phyloP scores from a whole-genome alignment of 495 filamentous ascomycete species.

The Trypethelium eluteriae region DNA sequence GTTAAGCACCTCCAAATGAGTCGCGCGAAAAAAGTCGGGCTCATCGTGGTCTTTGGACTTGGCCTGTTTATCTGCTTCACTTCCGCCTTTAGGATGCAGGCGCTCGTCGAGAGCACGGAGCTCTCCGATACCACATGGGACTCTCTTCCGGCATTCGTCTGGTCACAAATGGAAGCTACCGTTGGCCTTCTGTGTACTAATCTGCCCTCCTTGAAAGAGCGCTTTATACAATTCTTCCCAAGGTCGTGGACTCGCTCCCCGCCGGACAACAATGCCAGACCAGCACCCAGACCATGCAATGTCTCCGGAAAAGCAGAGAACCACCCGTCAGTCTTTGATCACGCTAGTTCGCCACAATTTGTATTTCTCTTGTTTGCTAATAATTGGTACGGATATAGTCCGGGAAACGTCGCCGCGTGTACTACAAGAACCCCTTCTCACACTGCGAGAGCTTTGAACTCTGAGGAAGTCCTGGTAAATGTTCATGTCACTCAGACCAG shows the following conservation, averaged over 20 bases:
- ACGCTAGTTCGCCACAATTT: no score
- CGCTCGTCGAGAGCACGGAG: conserved; percentile 11
- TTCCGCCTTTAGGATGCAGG: conserved; percentile 19
- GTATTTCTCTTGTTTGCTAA: no score
- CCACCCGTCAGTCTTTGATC: no score
- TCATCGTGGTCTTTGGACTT: conserved; percentile 14
- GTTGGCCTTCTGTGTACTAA: conserved; percentile 19
- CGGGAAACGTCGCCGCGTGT: no score
- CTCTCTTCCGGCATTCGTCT: conserved; percentile 16
- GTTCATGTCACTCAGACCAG: no score
- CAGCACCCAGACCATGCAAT: no score
- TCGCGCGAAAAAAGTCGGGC: conserved; percentile 10
- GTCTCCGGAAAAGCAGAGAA: no score
- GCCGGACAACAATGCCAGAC: background rate
- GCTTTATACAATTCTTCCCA: background rate
- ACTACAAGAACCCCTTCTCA: no score
- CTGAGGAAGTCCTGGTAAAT: no score
- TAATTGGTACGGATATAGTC: no score
- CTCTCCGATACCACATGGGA: conserved; percentile 14
- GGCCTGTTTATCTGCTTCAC: conserved; percentile 19
- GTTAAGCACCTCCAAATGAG: conserved; percentile 16
- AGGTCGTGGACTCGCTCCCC: background rate
- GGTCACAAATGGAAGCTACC: conserved; percentile 19
- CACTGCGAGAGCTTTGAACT: no score
- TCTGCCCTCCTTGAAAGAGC: conserved; percentile 8